phyloP scores from a whole-genome alignment of 768 basidiomycete genomes.

The Coprinopsis sp. region DNA sequence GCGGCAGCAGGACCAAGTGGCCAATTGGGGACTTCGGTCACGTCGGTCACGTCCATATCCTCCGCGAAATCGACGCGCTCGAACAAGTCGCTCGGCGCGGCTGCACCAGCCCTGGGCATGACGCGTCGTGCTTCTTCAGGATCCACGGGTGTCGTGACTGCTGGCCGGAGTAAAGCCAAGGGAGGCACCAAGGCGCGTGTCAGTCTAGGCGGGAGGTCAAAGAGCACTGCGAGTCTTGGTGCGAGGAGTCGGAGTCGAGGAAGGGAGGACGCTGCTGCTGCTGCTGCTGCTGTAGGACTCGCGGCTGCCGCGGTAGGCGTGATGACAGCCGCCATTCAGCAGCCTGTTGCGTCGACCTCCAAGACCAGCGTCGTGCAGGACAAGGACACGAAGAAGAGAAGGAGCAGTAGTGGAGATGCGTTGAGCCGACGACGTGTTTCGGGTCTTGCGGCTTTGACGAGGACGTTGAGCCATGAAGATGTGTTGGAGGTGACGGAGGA shows the following conservation, averaged over 20 bases:
- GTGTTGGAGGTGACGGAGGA: slow-evolving; percentile 9
- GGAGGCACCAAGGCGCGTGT: neutral
- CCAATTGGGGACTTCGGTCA: no score
- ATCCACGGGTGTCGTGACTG: neutral
- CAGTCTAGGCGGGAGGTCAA: neutral
- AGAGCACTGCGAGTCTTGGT: neutral
- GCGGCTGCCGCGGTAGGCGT: slow-evolving; percentile 11
- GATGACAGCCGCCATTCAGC: slow-evolving; percentile 6
- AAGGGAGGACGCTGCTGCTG: neutral
- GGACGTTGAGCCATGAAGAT: slow-evolving; percentile 12
- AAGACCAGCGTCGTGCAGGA: slow-evolving; percentile 10
- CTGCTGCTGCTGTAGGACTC: neutral
- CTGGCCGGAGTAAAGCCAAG: neutral
- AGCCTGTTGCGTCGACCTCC: slow-evolving; percentile 5
- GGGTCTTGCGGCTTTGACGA: neutral
- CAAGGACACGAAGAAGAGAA: slow-evolving; percentile 1
- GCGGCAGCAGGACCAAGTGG: no score
- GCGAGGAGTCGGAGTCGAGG: no score
- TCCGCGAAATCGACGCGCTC: no score
- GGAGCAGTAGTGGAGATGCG: slow-evolving; percentile 4
- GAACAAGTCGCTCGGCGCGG: no score
- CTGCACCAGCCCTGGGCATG: no score
- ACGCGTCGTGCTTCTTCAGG: no score
- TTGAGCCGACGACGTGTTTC: neutral
- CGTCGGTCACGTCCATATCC: no score